phyloP scores from a whole-genome alignment of 192 early-diverging fungal genomes.

The Coemansia sp. region DNA sequence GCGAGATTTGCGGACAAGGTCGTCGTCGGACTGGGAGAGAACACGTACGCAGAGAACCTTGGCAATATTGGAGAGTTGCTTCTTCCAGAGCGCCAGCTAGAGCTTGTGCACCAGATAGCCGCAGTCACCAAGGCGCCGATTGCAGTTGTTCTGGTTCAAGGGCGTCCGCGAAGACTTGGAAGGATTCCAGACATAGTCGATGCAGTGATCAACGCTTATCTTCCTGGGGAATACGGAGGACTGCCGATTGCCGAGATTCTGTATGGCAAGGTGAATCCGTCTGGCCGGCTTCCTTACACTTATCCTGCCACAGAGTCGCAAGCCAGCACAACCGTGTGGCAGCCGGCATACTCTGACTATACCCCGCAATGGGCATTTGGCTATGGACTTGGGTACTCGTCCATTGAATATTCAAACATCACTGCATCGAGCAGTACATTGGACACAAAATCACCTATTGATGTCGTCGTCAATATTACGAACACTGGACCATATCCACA shows the following conservation, averaged over 20 bases:
- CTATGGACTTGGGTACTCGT: slow-evolving; percentile 59
- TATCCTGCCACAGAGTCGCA: slow-evolving; percentile 57
- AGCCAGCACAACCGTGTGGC: slow-evolving; percentile 48
- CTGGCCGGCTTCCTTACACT: slow-evolving; percentile 60
- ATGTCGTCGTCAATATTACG: slow-evolving; percentile 39
- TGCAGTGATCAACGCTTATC: slow-evolving; percentile 59
- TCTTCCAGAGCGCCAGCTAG: slow-evolving; percentile 54
- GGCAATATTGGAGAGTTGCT: slow-evolving; percentile 58
- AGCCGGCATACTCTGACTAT: slow-evolving; percentile 42
- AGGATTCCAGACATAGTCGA: slow-evolving; percentile 41
- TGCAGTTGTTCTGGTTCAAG: slow-evolving; percentile 58
- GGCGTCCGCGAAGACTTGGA: slow-evolving; percentile 58
- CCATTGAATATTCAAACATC: slow-evolving; percentile 54
- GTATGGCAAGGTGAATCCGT: slow-evolving; percentile 60
- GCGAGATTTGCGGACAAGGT: slow-evolving; percentile 55
- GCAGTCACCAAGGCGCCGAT: slow-evolving; percentile 39
- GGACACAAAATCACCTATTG: slow-evolving; percentile 15
- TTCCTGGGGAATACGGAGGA: slow-evolving; percentile 66
- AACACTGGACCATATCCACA: slow-evolving; percentile 48
- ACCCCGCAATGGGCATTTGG: slow-evolving; percentile 61
- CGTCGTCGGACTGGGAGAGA: slow-evolving; percentile 59
- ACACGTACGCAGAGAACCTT: slow-evolving; percentile 59
- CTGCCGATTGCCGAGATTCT: slow-evolving; percentile 60
- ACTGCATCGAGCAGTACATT: slow-evolving; percentile 18
- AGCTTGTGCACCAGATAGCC: slow-evolving; percentile 33